Conservation (phyloP, 257 asterid genomes). For the Nicotiana sylvestris region DNA sequence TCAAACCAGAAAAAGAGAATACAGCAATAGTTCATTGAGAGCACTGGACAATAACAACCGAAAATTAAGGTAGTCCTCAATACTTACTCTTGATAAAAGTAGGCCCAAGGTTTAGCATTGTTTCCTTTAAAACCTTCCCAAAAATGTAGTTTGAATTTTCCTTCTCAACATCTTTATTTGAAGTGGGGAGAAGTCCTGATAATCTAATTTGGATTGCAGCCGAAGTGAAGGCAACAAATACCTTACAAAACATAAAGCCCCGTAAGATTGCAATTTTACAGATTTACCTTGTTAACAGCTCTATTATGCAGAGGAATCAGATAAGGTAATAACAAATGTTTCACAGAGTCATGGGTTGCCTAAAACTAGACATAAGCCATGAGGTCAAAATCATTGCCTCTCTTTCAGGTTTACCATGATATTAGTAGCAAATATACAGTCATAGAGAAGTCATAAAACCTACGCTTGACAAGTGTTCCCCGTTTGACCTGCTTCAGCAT, state of each 20-base stretch:
- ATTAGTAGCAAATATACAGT: neutral
- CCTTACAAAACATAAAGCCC: slow-evolving; percentile 52
- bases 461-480: neutral
- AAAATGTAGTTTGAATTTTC: slow-evolving; percentile 48
- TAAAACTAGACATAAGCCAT: neutral
- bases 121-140: slow-evolving; percentile 77
- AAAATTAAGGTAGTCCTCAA: neutral
- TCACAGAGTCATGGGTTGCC: neutral
- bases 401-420: slow-evolving; percentile 1
- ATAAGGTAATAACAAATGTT: slow-evolving; percentile 1
- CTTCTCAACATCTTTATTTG: slow-evolving; percentile 36
- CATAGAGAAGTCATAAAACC: neutral
- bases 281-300: slow-evolving; percentile 11
- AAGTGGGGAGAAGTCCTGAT: slow-evolving; percentile 45
- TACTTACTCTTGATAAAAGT: slow-evolving; percentile 85
- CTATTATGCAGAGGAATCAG: slow-evolving; percentile 12
- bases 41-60: neutral
- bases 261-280: slow-evolving; percentile 27
- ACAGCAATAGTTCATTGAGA: neutral
- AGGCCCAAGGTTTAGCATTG: slow-evolving; percentile 89
- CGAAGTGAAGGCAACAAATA: slow-evolving; percentile 68
- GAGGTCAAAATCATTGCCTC: neutral
- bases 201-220: slow-evolving; percentile 70
- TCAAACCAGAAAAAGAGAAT: slow-evolving; percentile 3
- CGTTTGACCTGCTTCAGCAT: neutral